A percentile compares a stretch with the other conserved stretches of the same genome.
Conservation (phyloP, 352 stramenopile genomes). For the Pythium scleroteichum region DNA sequence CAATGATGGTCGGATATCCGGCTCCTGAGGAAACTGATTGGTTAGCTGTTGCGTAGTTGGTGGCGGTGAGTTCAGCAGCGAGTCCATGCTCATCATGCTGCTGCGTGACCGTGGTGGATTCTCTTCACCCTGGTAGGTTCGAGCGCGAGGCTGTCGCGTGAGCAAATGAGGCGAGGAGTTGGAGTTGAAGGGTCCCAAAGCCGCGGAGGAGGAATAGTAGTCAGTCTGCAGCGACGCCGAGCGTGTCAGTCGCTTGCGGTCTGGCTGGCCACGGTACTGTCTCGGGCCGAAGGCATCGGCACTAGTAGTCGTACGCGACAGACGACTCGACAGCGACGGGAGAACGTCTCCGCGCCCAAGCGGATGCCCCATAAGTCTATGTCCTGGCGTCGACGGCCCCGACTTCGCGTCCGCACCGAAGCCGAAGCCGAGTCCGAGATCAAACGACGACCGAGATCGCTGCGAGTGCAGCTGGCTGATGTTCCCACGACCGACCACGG, state of each 20-base stretch:
- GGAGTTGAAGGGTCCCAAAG: neutral
- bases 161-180: no score
- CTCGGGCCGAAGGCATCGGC: neutral
- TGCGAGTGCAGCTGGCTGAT: conserved; percentile 1
- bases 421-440: conserved; percentile 10
- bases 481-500: neutral
- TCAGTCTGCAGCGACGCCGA: conserved; percentile 77
- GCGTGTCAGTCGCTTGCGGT: conserved; percentile 69
- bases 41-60: neutral
- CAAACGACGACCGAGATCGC: conserved; percentile 17
- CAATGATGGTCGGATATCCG: conserved; percentile 11
- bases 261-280: conserved; percentile 36
- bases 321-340: conserved; percentile 19
- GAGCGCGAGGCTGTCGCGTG: conserved; percentile 16
- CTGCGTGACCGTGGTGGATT: conserved; percentile 2
- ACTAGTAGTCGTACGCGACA: conserved; percentile 6
- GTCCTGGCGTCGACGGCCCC: no score
- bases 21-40: neutral
- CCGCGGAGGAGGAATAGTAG: conserved; percentile 57
- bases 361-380: neutral
- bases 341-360: conserved; percentile 34
- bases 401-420: neutral
- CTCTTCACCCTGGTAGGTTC: conserved; percentile 18
- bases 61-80: conserved; percentile 21
- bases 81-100: conserved; percentile 26